These are phyloP conservation scores for Pleurostoma richardsiae DNA, from an alignment of 2,329 filamentous ascomycete species.

Conservation along the genomic window DNA sequence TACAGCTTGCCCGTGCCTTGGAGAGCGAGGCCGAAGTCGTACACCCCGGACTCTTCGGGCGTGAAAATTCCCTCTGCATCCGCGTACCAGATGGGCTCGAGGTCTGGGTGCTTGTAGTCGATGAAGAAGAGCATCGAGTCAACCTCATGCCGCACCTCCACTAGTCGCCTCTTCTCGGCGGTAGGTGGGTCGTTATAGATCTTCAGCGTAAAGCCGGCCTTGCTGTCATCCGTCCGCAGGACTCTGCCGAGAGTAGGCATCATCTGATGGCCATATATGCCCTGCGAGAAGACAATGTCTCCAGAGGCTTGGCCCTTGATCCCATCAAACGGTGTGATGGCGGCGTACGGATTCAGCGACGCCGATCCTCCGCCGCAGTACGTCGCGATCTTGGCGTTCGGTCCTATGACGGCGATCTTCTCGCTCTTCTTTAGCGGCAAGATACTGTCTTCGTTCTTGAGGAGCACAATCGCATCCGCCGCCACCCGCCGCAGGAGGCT, in stretches of 20 bases:
- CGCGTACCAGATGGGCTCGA: conserved; percentile 15
- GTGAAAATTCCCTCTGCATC: conserved; percentile 15
- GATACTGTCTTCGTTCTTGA: conserved; percentile 56
- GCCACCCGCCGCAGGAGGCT: conserved; percentile 50
- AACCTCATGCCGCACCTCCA: conserved; percentile 14
- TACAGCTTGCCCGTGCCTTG: conserved; percentile 26
- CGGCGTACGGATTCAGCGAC: conserved; percentile 22
- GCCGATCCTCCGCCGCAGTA: conserved; percentile 28
- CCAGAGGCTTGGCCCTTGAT: conserved; percentile 13
- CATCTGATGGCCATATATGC: conserved; percentile 22
- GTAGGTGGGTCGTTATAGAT: conserved; percentile 16
- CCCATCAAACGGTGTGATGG: conserved; percentile 22
- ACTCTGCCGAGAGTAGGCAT: conserved; percentile 22
- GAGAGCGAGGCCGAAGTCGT: conserved; percentile 27
- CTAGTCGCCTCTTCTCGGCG: conserved; percentile 2
- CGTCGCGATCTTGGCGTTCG: conserved; percentile 37
- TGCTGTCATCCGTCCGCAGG: conserved; percentile 14
- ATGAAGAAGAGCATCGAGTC: conserved; percentile 17
- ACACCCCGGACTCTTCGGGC: conserved; percentile 12
- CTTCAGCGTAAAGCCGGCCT: conserved; percentile 16
- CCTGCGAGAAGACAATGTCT: conserved; percentile 16
- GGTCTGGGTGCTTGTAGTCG: conserved; percentile 16
- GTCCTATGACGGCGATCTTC: conserved; percentile 46
- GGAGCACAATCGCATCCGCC: conserved; percentile 55
- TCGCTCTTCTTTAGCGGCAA: conserved; percentile 42